Evolutionary conservation across 1,139 yeast genomes (phyloP).

Genomic region (Yamadazyma membranifaciens): DNA sequence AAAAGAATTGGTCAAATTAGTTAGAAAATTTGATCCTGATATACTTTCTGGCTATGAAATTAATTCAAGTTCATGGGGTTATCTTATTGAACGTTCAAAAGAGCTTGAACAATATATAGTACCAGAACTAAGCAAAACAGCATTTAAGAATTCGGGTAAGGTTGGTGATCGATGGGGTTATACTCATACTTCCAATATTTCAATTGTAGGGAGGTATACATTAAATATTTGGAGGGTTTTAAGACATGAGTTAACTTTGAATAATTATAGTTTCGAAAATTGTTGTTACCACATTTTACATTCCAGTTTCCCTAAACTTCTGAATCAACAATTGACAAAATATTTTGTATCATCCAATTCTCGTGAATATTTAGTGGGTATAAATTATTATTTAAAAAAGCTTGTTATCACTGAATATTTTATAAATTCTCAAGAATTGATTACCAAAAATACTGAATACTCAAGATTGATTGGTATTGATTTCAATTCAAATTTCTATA

Average conservation of each 20-base stretch:
- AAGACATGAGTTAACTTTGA: conserved; percentile 58
- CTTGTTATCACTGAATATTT: conserved; percentile 48
- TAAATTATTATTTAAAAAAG: conserved; percentile 53
- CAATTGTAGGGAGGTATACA: conserved; percentile 75
- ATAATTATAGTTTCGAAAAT: conserved; percentile 75
- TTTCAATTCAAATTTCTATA: conserved; percentile 77
- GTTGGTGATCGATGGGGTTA: conserved; percentile 79
- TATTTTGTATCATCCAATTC: conserved; percentile 41
- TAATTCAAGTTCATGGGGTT: conserved; percentile 86
- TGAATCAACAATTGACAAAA: conserved; percentile 46
- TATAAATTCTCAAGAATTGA: conserved; percentile 60
- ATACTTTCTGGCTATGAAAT: conserved; percentile 83
- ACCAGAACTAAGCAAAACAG: conserved; percentile 44
- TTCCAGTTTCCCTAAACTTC: conserved; percentile 62
- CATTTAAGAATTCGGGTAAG: conserved; percentile 47
- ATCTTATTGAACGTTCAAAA: conserved; percentile 60
- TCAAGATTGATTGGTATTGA: conserved; percentile 88
- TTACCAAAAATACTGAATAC: conserved; percentile 75
- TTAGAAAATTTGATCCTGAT: conserved; percentile 78
- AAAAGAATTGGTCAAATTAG: conserved; percentile 55
- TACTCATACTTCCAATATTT: conserved; percentile 69
- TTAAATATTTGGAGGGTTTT: conserved; percentile 82
- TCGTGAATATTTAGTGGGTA: conserved; percentile 32
- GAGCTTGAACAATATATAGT: conserved; percentile 53
- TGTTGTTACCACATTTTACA: conserved; percentile 68